Evolutionary conservation across 805 yeast species (phyloP), one percentile per base, ranked within the genome.

Genomic region (Candida namnaoensis): DNA sequence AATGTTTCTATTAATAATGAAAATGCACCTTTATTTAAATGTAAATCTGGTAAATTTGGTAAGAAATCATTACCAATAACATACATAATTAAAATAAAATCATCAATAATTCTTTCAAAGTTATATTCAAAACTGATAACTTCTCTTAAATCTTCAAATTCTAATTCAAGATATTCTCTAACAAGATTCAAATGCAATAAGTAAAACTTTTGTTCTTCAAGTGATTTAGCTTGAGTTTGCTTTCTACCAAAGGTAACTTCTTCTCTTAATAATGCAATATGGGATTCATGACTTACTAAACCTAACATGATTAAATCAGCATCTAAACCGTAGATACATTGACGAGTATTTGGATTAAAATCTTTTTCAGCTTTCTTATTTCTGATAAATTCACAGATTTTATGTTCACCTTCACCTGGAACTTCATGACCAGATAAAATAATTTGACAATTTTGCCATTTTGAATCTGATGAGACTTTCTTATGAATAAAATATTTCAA

Each of bases 351-450:
- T 38, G 88, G 78, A 56, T 87, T 72, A 56, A 85, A 86, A 39
- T 69, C 79, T 0, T 76, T 72, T 54, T 80, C 82, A n/a, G 90
- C 75, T 59, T 85, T 83, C 64, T 80, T 72, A 36, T 76, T 66
- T 64, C 97, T 79, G 49, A 91, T 88, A 53, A 77, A 88, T 53
- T 87, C 87, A 97, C 90, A 91, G 51, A 91, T 88, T 58, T 91
- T 91, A 65, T 91, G 98, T 66, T 91, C 98, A 64, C 98, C 98
- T 69, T 91, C 98, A 51, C 98, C 98, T 4, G 98, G 98, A 15
- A 87, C 97, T 61, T 90, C 96, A 54, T 88, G 96, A 33, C 96
- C 98, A 41, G 93, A 82, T 46, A 91, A 71, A 28, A 91, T 71
- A 45, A 91, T 73, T 41, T 84, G 74, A 40, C 87, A 70, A 40